A percentile compares a stretch with the other conserved stretches of the same genome.
Evolutionary conservation across 305 asterid species (phyloP).

Genomic region (Plantago coronopus): DNA sequence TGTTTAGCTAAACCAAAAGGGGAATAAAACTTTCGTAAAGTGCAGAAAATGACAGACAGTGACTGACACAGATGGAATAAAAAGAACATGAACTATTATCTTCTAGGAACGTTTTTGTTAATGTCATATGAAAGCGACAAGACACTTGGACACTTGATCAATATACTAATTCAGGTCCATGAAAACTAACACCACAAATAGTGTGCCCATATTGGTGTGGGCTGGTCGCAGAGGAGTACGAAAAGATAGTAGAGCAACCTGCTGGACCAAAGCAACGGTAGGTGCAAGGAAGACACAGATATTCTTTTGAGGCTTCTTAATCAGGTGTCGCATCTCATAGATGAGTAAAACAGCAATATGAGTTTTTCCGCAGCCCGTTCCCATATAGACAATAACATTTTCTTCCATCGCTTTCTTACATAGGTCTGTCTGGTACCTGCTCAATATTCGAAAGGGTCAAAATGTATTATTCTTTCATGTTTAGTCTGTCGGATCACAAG

Average conservation of each 20-base stretch:
- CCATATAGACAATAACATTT: constrained; percentile 75
- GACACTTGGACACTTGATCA: no score
- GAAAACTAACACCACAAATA: no score
- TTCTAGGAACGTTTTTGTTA: no score
- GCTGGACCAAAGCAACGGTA: constrained; percentile 91
- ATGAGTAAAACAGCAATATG: constrained; percentile 90
- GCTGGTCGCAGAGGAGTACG: constrained; percentile 5
- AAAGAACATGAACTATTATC: no score
- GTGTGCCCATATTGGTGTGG: no score
- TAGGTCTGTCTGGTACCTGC: constrained; percentile 90
- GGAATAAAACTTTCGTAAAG: no score
- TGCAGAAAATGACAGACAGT: no score
- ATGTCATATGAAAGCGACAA: no score
- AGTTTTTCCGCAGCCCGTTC: constrained; percentile 97
- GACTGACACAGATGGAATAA: no score
- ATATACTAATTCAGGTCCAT: no score
- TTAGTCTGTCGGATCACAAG: no score
- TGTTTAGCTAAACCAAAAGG: no score
- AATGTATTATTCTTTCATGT: background rate
- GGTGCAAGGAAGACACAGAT: constrained; percentile 95
- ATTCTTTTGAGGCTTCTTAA: constrained; percentile 81
- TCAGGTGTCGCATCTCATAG: constrained; percentile 84
- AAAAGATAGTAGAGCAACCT: constrained; percentile 45
- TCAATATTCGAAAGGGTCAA: constrained; percentile 21
- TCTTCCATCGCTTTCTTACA: constrained; percentile 85